These are phyloP conservation scores for Casuarina equisetifolia DNA, from an alignment of 306 rosid genomes.

Conservation along the genomic window DNA sequence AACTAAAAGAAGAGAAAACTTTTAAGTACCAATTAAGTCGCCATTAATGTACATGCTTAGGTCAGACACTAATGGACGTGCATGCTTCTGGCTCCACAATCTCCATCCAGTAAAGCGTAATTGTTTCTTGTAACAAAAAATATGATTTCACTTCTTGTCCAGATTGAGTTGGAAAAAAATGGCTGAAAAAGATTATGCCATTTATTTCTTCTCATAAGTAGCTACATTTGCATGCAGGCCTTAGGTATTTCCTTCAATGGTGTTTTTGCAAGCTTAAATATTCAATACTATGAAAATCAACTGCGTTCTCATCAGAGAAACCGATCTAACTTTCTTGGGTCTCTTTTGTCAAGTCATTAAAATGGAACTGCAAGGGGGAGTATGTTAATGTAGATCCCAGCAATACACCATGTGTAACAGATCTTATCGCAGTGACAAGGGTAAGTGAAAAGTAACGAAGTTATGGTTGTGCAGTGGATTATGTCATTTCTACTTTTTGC, in stretches of 20 bases:
- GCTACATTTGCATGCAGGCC: too few relatives aligned
- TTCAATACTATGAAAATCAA: too few relatives aligned
- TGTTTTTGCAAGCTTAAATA: constrained; percentile 22
- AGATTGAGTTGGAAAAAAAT: too few relatives aligned
- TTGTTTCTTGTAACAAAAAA: too few relatives aligned
- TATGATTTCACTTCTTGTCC: too few relatives aligned
- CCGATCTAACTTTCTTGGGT: not conserved
- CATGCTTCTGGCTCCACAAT: too few relatives aligned
- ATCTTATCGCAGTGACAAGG: constrained; percentile 24
- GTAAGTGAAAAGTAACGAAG: constrained; percentile 11
- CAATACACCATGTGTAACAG: constrained; percentile 37
- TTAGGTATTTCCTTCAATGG: not conserved
- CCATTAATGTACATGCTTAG: too few relatives aligned
- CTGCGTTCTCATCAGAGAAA: not conserved
- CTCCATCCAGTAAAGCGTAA: too few relatives aligned
- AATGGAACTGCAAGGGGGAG: constrained; percentile 34
- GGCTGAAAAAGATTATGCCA: constrained; percentile 12
- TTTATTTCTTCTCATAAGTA: not conserved
- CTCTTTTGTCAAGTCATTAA: not conserved
- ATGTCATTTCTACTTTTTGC: not conserved
- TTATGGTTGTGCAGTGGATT: too few relatives aligned
- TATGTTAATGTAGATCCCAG: constrained; percentile 32
- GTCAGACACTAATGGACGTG: too few relatives aligned
- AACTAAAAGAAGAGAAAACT: too few relatives aligned
- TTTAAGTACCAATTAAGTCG: too few relatives aligned